Percentiles rank a stretch among this genome's conserved stretches.
Conservation (phyloP, 2,329 filamentous ascomycete species). For the Neofusicoccum sp. region DNA sequence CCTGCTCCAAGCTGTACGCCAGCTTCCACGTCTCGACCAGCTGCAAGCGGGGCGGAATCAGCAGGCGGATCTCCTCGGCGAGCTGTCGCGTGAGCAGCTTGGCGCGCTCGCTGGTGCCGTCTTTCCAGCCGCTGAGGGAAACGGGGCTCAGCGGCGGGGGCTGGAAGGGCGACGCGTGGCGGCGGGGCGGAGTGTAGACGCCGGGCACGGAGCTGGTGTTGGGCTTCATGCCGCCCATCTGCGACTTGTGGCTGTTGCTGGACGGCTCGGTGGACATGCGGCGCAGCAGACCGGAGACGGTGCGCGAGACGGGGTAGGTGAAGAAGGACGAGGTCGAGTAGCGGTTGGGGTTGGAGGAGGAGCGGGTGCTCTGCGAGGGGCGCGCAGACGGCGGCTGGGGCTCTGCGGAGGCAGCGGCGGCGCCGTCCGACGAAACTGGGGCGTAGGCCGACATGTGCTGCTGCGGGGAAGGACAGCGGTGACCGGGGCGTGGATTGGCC, state of each 20-base stretch:
- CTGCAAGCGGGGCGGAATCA: conserved; percentile 82
- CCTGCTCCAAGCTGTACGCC: conserved; percentile 85
- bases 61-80: conserved; percentile 88
- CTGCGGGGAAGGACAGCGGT: not conserved
- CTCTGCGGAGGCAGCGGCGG: not conserved
- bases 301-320: conserved; percentile 50
- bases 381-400: not conserved
- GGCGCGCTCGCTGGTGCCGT: conserved; percentile 58
- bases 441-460: conserved; percentile 14
- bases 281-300: conserved; percentile 47
- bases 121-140: conserved; percentile 63
- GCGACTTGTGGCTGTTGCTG: conserved; percentile 21
- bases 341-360: conserved; percentile 17
- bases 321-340: conserved; percentile 42
- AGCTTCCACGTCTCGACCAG: conserved; percentile 84
- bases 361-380: not conserved
- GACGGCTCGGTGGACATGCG: conserved; percentile 46
- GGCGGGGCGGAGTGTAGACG: conserved; percentile 60
- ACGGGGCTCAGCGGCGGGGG: conserved; percentile 86
- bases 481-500: not conserved
- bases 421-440: not conserved
- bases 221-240: not conserved
- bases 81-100: conserved; percentile 69
- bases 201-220: conserved; percentile 49
- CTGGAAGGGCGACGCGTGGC: conserved; percentile 74